phyloP scores from a whole-genome alignment of 768 basidiomycete species.

The Lactifluus piperatus region DNA sequence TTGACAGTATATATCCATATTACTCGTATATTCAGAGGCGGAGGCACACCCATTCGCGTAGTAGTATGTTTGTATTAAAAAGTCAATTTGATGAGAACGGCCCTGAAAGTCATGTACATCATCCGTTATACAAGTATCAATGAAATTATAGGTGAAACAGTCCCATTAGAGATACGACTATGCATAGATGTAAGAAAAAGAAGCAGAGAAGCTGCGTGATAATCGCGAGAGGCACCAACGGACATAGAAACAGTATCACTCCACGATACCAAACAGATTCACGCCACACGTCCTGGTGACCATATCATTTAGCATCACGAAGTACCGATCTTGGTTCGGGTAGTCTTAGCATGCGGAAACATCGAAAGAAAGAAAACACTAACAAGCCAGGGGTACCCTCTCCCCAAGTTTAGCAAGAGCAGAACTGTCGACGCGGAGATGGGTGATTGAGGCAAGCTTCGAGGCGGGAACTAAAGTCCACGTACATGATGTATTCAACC shows the following conservation, averaged over 20 bases:
- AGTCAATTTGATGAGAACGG: no score
- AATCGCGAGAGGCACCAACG: not conserved
- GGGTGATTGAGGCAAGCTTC: not conserved
- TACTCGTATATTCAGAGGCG: no score
- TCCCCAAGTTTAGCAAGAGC: slow-evolving; percentile 57
- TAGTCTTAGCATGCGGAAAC: not conserved
- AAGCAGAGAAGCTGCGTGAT: not conserved
- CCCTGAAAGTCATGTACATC: no score
- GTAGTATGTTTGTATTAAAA: no score
- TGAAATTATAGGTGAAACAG: not conserved
- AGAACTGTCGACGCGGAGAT: slow-evolving; percentile 30
- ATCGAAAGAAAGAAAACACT: slow-evolving; percentile 16
- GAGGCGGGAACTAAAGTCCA: slow-evolving; percentile 9
- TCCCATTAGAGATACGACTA: not conserved
- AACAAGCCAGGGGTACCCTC: slow-evolving; percentile 55
- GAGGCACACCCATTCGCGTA: no score
- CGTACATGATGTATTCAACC: slow-evolving; percentile 60
- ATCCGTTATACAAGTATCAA: not conserved
- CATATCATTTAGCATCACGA: slow-evolving; percentile 45
- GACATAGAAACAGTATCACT: not conserved
- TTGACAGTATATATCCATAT: no score
- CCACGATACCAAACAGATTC: not conserved
- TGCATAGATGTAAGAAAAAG: not conserved
- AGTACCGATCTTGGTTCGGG: slow-evolving; percentile 35
- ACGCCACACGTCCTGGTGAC: slow-evolving; percentile 23